A percentile compares a stretch with the other conserved stretches of the same genome.
Evolutionary conservation across 1,139 yeast genomes (phyloP).

Genomic region (Zygosaccharomyces sapae): DNA sequence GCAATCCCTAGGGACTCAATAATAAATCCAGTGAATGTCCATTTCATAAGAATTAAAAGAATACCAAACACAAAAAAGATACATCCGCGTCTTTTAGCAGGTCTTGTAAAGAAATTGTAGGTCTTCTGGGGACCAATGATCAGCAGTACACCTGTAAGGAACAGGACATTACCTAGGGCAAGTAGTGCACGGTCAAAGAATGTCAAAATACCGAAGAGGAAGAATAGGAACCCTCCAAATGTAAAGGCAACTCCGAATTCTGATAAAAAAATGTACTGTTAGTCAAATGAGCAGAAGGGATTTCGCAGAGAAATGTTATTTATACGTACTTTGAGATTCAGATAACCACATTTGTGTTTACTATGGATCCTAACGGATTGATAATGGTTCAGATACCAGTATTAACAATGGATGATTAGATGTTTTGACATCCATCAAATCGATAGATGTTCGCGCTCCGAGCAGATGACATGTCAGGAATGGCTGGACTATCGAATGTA

Average conservation of each 20-base stretch:
- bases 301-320: background rate
- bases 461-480: background rate
- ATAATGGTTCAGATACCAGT: background rate
- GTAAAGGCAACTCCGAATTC: constrained; percentile 94
- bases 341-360: constrained; percentile 58
- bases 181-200: constrained; percentile 85
- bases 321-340: constrained; percentile 66
- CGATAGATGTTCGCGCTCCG: background rate
- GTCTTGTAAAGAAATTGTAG: constrained; percentile 76
- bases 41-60: constrained; percentile 63
- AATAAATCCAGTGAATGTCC: constrained; percentile 79
- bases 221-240: constrained; percentile 76
- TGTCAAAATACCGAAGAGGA: constrained; percentile 76
- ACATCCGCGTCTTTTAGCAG: constrained; percentile 81
- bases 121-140: constrained; percentile 90
- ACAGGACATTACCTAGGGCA: constrained; percentile 80
- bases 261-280: constrained; percentile 34
- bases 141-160: constrained; percentile 74
- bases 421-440: background rate
- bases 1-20: constrained; percentile 84
- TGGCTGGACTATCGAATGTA: too few species aligned
- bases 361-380: background rate
- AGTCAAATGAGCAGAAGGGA: constrained; percentile 8
- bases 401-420: background rate
- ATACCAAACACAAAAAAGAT: constrained; percentile 75